Base-by-base conservation (phyloP, 768 basidiomycete genomes). In the Scleroderma citrinum region DNA sequence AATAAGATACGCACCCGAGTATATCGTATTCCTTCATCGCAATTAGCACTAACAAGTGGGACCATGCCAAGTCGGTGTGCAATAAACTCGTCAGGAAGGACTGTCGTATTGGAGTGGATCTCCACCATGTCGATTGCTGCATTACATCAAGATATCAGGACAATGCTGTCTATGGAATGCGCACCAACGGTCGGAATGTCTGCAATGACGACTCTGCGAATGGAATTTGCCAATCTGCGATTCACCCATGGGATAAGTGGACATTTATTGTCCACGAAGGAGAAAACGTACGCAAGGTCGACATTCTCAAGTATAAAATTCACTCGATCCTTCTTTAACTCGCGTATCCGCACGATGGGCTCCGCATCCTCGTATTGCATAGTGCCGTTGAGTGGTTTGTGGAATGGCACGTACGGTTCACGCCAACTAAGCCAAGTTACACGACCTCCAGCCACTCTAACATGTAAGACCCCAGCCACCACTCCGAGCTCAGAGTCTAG, bases 51-150 rank as follows among this genome's bases (percentile, higher is more conserved):
- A 44, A 85, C 74, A 20, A 99, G 74, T 7, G 96, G 96, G 24
- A 99, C 76, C 81, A 96, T 87, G 20, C 96, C 96, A 26, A 99
- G 75, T 44, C 96, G 82, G 67, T 99, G 96, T 0, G 93, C 91
- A 52, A 99, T 87, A 71, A 93, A 96, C 71, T 99, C 96, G 69
- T 99, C 96, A 2, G 94, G 91, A 19, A 99, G 71, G 3, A 96
- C 94, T 2, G 90, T 83, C 5, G 92, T 92, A 66, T 99, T 99
- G 48, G 78, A 78, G 51, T 86, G 80, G 55, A 98, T 87, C 67
- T 92, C 88, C 11, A 98, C 95, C 69, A 95, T 85, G 72, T 99
- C 96, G 55, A 99, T 98, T 31, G 94, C 96, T 97, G 60, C 23
- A 19, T 43, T 30, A 13, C 7, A 40, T 30, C 19, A 55, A 34